Evolutionary conservation across 768 basidiomycete genomes (phyloP), one percentile per base, ranked within the genome.

Genomic region (Leccinellum albellum): DNA sequence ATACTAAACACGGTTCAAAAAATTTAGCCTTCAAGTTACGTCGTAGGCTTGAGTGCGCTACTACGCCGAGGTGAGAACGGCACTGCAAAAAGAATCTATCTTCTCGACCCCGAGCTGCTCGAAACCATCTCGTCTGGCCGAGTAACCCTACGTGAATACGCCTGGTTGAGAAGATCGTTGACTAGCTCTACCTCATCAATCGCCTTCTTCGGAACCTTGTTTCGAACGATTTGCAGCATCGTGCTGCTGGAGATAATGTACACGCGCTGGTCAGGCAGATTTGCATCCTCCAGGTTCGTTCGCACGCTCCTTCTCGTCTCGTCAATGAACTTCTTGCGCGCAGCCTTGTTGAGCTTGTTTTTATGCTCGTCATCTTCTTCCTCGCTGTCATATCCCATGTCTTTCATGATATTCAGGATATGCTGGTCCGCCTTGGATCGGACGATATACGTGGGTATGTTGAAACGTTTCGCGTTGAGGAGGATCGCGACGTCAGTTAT

Each of bases 371-470:
- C 65, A 14, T 69, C 62, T 2, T 59, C 60, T 10, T 35, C 65
- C 0, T 69, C 66, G 21, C 54, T 57, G 4, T 69, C 55, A 21
- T 67, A 65, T 0, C 65, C 67, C 54, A 44, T 66, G 0, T 70
- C 64, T n/a, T 0, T 60, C 69, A 69, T 66, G 33, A 58, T 4
- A 23, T 69, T 69, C 21, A 45, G 49, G 32, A 70, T 67, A 28
- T 72, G 69, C n/a, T 65, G 67, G 52, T 75, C 73, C 0, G 74
- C 66, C 50, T 76, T 74, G 15, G 75, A 75, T 2, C 74, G 74
- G 21, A 75, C 70, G 33, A 75, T 70, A 48, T 68, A 71, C 0
- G 65, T 64, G 4, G 75, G 72, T 29, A 75, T 74, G 0, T 66
- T 61, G 61, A 67, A 73, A 4, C 61, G 65, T 28, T 53, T 62